Base-by-base conservation (phyloP, 208 protist species). In the Naegleria gruberi region DNA sequence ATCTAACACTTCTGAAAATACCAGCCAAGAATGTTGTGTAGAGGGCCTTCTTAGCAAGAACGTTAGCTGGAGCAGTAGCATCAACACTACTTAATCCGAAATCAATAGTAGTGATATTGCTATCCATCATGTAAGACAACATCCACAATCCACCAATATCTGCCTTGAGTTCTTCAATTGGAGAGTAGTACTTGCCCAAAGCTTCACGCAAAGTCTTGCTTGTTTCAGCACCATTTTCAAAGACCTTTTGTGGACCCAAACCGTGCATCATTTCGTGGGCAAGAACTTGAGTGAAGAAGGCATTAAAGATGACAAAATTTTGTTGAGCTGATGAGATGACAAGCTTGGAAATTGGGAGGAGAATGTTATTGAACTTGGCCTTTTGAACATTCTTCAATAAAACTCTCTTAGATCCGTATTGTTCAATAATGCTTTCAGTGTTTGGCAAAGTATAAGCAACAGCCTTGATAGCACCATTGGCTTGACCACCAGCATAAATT, bases 211-310 rank as follows among this genome's bases (percentile, higher is more conserved):
- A 5, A 51, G 37, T 37, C 23, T 45, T 40, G 3, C 4, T n/a
- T n/a, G 6, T 6, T 57, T 57, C 47, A 74, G 23, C 30, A 77
- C 30, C n/a, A 7, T 12, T 37, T 57, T 19, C 19, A 10, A 40
- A 37, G 55, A 89, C 43, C 15, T 23, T 57, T 15, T 55, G 85
- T 44, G 85, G 85, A 77, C 85, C 85, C 8, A 89, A 23, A 43
- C 85, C 85, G 42, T 89, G 85, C 55, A 89, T 73, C 8, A 89
- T 37, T 44, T 89, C 85, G n/a, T 89, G 85, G 23, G 57, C n/a
- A 41, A 89, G 10, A 17, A 77, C 57, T 37, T 89, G 85, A 17
- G 37, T 81, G 43, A 89, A 89, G 85, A 89, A 89, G 8, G 85
- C 37, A 7, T 89, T 37, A 51, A 89, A 89, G 6, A 37, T 26